Percentiles rank a stretch among this genome's conserved stretches.
These are phyloP conservation scores for Thermothelomyces thermophilus DNA, from an alignment of 2,329 filamentous ascomycete genomes.

Conservation along the genomic window DNA sequence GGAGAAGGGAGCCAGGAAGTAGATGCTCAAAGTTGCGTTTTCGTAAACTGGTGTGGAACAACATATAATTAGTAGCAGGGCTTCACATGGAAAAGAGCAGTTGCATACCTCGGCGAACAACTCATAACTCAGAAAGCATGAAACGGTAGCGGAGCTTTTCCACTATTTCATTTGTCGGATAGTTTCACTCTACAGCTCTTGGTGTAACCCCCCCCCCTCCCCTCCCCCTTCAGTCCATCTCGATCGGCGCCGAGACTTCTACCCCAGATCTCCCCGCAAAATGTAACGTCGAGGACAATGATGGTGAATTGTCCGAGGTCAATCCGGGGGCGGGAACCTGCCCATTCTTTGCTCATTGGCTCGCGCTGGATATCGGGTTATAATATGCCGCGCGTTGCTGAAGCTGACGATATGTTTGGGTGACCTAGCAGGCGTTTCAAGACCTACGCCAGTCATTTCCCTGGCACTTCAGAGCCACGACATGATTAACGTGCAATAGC, in stretches of 20 bases:
- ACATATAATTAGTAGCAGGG: neutral
- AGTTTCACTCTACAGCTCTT: neutral
- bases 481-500: neutral
- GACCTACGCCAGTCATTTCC: too few species aligned
- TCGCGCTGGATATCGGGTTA: neutral
- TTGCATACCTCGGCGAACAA: conserved; percentile 1
- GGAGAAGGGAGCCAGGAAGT: too few species aligned
- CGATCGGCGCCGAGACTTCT: neutral
- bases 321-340: conserved; percentile 12
- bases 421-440: neutral
- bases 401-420: neutral
- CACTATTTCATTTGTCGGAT: neutral
- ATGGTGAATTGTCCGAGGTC: neutral
- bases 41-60: too few species aligned
- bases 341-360: neutral
- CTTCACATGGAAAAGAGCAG: neutral
- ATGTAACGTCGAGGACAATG: neutral
- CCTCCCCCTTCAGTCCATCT: too few species aligned
- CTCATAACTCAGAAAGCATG: neutral
- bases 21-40: too few species aligned
- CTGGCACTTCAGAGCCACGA: too few species aligned
- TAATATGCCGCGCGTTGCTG: neutral
- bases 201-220: conserved; percentile 7
- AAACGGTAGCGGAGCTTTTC: neutral
- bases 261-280: conserved; percentile 5